Evolutionary conservation across 345 rosid species (phyloP).

Genomic region (Boechera divaricarpa): DNA sequence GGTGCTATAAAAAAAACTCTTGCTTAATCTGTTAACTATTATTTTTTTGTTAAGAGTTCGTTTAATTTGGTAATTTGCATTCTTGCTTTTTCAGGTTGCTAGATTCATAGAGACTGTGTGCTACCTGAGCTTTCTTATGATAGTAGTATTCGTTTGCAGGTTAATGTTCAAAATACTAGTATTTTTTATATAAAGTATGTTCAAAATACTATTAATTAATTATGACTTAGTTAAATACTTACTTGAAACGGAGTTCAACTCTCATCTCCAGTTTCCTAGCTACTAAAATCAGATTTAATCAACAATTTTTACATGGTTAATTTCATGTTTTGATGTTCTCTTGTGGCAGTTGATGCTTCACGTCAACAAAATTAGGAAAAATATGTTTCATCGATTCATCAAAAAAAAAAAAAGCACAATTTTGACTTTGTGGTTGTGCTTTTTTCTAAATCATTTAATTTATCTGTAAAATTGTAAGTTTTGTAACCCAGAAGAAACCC

Average conservation of each 20-base stretch:
- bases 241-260: background rate
- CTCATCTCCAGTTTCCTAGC: background rate
- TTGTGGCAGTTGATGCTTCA: background rate
- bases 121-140: background rate
- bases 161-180: background rate
- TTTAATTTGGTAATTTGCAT: background rate
- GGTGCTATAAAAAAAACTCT: background rate
- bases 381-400: background rate
- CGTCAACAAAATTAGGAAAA: background rate
- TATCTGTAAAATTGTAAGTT: background rate
- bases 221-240: background rate
- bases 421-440: background rate
- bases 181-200: no score
- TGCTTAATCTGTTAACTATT: no score
- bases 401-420: background rate
- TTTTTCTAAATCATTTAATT: background rate
- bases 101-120: no score
- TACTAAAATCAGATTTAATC: background rate
- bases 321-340: background rate
- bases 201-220: background rate
- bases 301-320: background rate
- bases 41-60: background rate
- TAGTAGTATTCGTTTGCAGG: background rate
- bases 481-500: constrained; percentile 4
- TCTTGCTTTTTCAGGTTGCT: no score